Evolutionary conservation across 1,139 yeast species (phyloP).

Genomic region (Geotrichum australiense): DNA sequence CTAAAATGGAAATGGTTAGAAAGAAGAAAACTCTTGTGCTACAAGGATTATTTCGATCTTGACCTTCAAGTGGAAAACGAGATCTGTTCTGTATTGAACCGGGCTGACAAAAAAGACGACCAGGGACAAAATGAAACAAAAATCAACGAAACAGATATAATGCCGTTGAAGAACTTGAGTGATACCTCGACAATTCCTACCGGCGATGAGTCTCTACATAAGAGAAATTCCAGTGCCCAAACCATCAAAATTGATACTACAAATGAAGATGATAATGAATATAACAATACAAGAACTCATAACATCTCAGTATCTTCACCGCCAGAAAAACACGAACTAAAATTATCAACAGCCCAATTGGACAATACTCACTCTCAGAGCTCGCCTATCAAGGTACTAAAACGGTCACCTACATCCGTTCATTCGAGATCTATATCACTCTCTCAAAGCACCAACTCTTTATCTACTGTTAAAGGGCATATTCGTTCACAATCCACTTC

Average conservation of each 20-base stretch:
- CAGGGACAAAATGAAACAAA: neutral
- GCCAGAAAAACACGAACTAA: too few species aligned
- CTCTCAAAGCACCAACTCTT: neutral
- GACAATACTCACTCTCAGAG: too few species aligned
- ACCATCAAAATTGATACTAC: neutral
- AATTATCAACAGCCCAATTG: too few species aligned
- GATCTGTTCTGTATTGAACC: constrained; percentile 14
- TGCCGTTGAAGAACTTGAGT: too few species aligned
- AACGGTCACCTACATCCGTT: constrained; percentile 2
- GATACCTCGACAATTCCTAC: too few species aligned
- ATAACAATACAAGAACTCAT: too few species aligned
- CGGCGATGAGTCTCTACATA: too few species aligned
- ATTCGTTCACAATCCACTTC: constrained; percentile 9
- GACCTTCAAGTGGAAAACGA: constrained; percentile 30
- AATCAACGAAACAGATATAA: too few species aligned
- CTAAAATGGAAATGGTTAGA: constrained; percentile 53
- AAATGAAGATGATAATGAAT: too few species aligned
- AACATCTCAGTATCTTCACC: neutral
- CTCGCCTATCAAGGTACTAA: constrained; percentile 6
- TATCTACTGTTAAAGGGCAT: neutral
- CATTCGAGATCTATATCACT: constrained; percentile 10
- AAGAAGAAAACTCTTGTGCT: constrained; percentile 39
- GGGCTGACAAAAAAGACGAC: neutral
- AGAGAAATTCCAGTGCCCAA: too few species aligned
- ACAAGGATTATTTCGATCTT: constrained; percentile 36